phyloP scores from a whole-genome alignment of 768 basidiomycete species.

The Boletus rufocinnamomeus region DNA sequence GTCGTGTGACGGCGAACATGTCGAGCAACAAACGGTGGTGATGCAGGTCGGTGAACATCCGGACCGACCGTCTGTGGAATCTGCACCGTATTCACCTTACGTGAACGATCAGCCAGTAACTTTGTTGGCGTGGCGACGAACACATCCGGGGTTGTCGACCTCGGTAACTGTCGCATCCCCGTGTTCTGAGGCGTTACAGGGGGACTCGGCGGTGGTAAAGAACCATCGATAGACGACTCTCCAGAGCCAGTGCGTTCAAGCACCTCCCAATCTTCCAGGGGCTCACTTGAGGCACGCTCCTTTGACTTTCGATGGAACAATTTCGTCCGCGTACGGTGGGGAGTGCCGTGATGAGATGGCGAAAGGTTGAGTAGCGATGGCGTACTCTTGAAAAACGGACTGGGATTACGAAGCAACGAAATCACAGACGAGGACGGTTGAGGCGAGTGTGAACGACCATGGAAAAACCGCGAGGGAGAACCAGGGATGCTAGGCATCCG shows the following conservation, averaged over 20 bases:
- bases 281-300: conserved; percentile 36
- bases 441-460: conserved; percentile 33
- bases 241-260: conserved; percentile 32
- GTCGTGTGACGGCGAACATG: conserved; percentile 37
- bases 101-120: conserved; percentile 17
- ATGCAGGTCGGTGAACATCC: conserved; percentile 30
- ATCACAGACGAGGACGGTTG: conserved; percentile 39
- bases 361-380: conserved; percentile 35
- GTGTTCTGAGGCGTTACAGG: conserved; percentile 25
- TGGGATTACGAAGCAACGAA: conserved; percentile 37
- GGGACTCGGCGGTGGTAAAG: conserved; percentile 23
- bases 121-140: conserved; percentile 17
- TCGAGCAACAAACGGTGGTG: conserved; percentile 36
- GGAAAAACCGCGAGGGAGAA: conserved; percentile 36
- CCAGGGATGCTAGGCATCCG: conserved; percentile 33
- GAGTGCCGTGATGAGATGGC: conserved; percentile 34
- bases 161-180: conserved; percentile 19
- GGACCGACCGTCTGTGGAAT: conserved; percentile 19
- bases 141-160: conserved; percentile 11
- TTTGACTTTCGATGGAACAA: conserved; percentile 39
- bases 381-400: conserved; percentile 38
- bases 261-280: conserved; percentile 36
- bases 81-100: conserved; percentile 30
- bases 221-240: conserved; percentile 28
- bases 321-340: conserved; percentile 33